These are phyloP conservation scores for Periglandula ipomoeae DNA, from an alignment of 2,329 filamentous ascomycete genomes.

Conservation along the genomic window DNA sequence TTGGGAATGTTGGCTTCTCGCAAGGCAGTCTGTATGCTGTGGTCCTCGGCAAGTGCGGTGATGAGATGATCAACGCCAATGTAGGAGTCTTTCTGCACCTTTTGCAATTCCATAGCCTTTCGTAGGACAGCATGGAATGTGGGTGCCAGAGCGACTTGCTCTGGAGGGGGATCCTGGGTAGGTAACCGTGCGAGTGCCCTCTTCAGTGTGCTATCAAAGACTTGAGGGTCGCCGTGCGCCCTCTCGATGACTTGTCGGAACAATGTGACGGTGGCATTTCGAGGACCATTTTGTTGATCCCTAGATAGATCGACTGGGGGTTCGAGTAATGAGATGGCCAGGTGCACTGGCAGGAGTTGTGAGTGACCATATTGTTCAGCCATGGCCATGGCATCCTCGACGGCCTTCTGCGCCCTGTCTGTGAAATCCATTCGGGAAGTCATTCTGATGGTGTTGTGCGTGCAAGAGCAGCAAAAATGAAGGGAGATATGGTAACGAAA, in stretches of 20 bases:
- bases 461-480: not conserved
- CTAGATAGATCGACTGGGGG: slow-evolving; percentile 68
- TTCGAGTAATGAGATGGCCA: slow-evolving; percentile 74
- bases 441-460: slow-evolving; percentile 38
- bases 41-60: slow-evolving; percentile 71
- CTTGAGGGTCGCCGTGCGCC: slow-evolving; percentile 84
- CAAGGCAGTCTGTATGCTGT: slow-evolving; percentile 61
- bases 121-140: slow-evolving; percentile 74
- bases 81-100: slow-evolving; percentile 94
- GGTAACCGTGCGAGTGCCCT: slow-evolving; percentile 84
- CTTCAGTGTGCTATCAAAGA: slow-evolving; percentile 82
- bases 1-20: slow-evolving; percentile 89
- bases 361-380: slow-evolving; percentile 86
- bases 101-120: slow-evolving; percentile 80
- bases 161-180: slow-evolving; percentile 89
- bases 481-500: not conserved
- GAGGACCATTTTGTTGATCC: slow-evolving; percentile 70
- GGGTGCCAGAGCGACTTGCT: slow-evolving; percentile 74
- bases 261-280: slow-evolving; percentile 58
- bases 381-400: slow-evolving; percentile 79
- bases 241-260: slow-evolving; percentile 92
- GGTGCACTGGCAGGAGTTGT: slow-evolving; percentile 81
- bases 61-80: slow-evolving; percentile 95
- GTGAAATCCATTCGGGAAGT: slow-evolving; percentile 82
- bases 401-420: slow-evolving; percentile 80